These are phyloP conservation scores for Wakefieldia striispora DNA, from an alignment of 768 basidiomycete species.

Conservation along the genomic window DNA sequence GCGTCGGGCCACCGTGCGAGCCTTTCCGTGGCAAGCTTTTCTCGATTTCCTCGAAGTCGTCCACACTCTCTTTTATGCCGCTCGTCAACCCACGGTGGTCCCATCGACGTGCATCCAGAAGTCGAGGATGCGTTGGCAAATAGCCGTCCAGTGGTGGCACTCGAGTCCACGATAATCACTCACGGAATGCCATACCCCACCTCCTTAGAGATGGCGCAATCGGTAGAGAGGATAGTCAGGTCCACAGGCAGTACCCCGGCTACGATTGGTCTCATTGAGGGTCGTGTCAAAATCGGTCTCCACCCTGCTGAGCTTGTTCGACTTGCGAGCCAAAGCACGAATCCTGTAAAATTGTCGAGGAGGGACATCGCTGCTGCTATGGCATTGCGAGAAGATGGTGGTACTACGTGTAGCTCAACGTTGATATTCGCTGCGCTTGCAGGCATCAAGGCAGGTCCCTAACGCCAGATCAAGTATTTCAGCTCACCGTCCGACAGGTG, in stretches of 20 bases:
- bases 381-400: conserved; percentile 67
- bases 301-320: conserved; percentile 59
- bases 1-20: conserved; percentile 3
- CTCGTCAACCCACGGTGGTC: conserved; percentile 14
- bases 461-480: neutral
- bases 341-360: conserved; percentile 68
- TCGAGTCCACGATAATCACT: conserved; percentile 90
- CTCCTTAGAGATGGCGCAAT: conserved; percentile 67
- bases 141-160: conserved; percentile 74
- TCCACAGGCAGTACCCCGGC: conserved; percentile 80
- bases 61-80: neutral
- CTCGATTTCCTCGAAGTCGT: conserved; percentile 4
- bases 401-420: conserved; percentile 76
- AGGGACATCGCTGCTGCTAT: conserved; percentile 80
- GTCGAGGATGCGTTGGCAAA: conserved; percentile 74
- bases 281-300: conserved; percentile 86
- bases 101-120: conserved; percentile 78
- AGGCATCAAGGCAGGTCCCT: conserved; percentile 70
- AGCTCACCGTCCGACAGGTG: conserved; percentile 44
- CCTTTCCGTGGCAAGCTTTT: neutral
- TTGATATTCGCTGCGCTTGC: conserved; percentile 73
- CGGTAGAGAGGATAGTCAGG: conserved; percentile 73
- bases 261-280: conserved; percentile 82
- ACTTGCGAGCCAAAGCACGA: conserved; percentile 53
- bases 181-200: conserved; percentile 87